These are phyloP conservation scores for Parasitella parasitica DNA, from an alignment of 371 early-diverging fungal genomes.

Conservation along the genomic window DNA sequence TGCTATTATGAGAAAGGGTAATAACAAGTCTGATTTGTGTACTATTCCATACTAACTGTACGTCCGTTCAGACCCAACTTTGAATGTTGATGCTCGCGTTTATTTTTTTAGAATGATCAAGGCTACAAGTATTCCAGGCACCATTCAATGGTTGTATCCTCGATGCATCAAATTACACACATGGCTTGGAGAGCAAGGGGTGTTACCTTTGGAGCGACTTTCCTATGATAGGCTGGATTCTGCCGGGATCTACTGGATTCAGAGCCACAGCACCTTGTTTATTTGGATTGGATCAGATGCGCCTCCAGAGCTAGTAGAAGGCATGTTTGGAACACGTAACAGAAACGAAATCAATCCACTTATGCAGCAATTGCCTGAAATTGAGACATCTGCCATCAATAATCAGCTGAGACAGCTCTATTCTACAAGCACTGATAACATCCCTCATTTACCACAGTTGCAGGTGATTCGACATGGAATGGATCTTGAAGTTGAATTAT, in stretches of 20 bases:
- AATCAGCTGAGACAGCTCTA: conserved; percentile 8
- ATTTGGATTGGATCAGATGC: conserved; percentile 39
- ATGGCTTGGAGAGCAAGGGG: conserved; percentile 6
- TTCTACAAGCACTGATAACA: not conserved
- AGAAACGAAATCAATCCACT: conserved; percentile 15
- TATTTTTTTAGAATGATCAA: conserved; percentile 75
- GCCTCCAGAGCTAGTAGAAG: conserved; percentile 13
- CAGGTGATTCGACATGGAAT: conserved; percentile 61
- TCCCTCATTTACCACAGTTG: conserved; percentile 37
- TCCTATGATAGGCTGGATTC: conserved; percentile 76
- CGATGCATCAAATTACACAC: conserved; percentile 55
- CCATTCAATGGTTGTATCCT: conserved; percentile 83
- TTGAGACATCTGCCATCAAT: not conserved
- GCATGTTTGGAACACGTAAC: conserved; percentile 26
- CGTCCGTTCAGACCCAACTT: conserved; percentile 40
- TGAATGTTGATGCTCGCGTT: conserved; percentile 77
- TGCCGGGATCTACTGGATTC: conserved; percentile 69
- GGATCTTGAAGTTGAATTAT: conserved; percentile 70
- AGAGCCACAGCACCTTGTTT: conserved; percentile 20
- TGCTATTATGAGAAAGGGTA: conserved; percentile 70
- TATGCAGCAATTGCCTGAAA: conserved; percentile 7
- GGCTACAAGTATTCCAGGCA: conserved; percentile 65
- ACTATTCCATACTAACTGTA: no score
- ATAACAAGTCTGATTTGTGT: not conserved
- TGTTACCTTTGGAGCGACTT: conserved; percentile 60